Base-by-base conservation (phyloP, 1,139 yeast genomes). In the Suhomyces taliae region DNA sequence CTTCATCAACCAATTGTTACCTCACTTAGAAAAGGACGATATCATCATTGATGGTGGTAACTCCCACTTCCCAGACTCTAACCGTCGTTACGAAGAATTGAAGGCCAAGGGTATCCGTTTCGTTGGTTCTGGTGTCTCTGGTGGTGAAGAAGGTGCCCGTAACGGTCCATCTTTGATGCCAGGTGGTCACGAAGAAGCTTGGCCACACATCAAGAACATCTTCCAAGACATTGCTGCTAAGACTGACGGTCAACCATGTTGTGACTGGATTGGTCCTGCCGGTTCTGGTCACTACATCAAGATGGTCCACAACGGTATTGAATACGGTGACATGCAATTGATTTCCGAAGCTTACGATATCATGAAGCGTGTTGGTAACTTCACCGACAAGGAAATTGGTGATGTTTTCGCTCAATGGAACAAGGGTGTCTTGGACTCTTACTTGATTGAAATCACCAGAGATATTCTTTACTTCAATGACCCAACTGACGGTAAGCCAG, bases 111-210 rank as follows among this genome's bases (percentile, higher is more conserved):
- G 96, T 43, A 85, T 91, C 66, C 78, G 85, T 58, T 93, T 90
- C 64, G 99, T 93, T 57, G 99, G 99, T 64, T 90, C 97, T 55
- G 99, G 99, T 87, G 99, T 93, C 56, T 93, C 98, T 62, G 99
- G 99, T 76, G 99, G 99, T 80, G 99, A 93, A 78, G 99, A 93
- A 74, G 99, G 99, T 82, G 99, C 99, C 64, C 90, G 99, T 79
- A 82, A 88, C 73, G 99, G 99, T 68, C 99, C 99, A 54, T 91
- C 98, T 56, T 82, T 93, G 75, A 93, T 93, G 99, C 99, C 99
- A 61, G 99, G 99, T 85, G 99, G 99, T 69, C 88, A 90, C 70
- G 82, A 79, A 60, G 97, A 88, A 64, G 99, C 99, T 57, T 93
- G 99, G 99, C 98, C 98, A 58, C 95, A 90, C 75, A 87, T 93